Conservation (phyloP, 2,329 filamentous ascomycete genomes). For the Cladosporium sp. region DNA sequence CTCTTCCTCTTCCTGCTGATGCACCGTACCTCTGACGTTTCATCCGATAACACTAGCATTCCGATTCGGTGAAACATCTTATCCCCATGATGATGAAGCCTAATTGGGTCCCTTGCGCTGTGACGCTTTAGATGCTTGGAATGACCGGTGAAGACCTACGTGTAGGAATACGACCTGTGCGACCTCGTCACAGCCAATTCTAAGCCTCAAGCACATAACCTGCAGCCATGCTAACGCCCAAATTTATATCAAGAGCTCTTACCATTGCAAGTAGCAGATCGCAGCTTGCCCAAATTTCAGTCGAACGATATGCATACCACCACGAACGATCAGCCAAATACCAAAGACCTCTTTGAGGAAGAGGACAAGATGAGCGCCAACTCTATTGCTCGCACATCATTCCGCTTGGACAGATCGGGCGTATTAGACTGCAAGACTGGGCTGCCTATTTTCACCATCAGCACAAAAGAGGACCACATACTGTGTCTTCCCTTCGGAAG, state of each 20-base stretch:
- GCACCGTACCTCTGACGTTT: neutral
- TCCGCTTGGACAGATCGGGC: conserved; percentile 24
- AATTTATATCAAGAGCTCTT: neutral
- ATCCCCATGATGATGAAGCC: neutral
- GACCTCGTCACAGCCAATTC: neutral
- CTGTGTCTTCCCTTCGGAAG: conserved; percentile 23
- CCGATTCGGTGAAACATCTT: neutral
- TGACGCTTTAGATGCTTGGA: neutral
- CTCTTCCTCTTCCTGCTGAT: neutral
- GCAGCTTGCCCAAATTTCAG: neutral
- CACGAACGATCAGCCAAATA: conserved; percentile 23
- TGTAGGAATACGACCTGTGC: neutral
- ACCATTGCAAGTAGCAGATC: neutral
- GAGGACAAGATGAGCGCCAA: conserved; percentile 12
- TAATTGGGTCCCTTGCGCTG: neutral
- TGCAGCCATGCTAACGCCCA: neutral
- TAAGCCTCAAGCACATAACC: neutral
- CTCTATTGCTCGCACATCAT: conserved; percentile 22
- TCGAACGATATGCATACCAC: neutral
- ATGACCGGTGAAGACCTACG: neutral
- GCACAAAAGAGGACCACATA: conserved; percentile 23
- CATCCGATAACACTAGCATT: neutral
- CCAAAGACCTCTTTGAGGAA: conserved; percentile 24
- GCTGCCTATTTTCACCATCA: conserved; percentile 23
- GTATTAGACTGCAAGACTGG: conserved; percentile 22